phyloP scores from a whole-genome alignment of 139 green algal genomes.

The Chlorokybus atmophyticus region DNA sequence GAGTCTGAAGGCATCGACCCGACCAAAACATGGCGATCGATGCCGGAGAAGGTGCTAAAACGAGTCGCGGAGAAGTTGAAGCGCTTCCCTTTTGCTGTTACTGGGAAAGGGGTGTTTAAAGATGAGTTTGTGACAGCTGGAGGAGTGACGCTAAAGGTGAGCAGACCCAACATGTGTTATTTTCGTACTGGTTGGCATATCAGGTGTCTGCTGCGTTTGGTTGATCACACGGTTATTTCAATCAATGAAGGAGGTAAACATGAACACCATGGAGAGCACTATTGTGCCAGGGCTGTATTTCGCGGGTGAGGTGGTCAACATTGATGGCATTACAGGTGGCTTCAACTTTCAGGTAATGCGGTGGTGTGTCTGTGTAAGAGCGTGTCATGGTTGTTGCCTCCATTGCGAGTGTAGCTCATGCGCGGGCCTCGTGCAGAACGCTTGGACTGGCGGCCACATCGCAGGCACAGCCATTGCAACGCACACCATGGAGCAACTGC shows the following conservation, averaged over 20 bases:
- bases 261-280: conserved; percentile 20
- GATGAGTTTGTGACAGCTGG: conserved; percentile 31
- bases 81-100: no score
- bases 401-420: neutral
- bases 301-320: conserved; percentile 20
- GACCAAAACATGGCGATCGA: no score
- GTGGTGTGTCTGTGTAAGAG: neutral
- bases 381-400: neutral
- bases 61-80: no score
- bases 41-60: no score
- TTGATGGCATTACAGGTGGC: conserved; percentile 21
- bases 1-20: conserved; percentile 2
- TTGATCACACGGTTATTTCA: no score
- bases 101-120: conserved; percentile 25
- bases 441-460: conserved; percentile 24
- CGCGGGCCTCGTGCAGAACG: conserved; percentile 9
- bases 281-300: conserved; percentile 17
- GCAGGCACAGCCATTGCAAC: conserved; percentile 7
- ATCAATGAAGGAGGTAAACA: conserved; percentile 11
- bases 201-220: no score
- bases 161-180: no score
- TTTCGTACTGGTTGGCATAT: no score
- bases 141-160: conserved; percentile 21
- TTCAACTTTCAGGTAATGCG: conserved; percentile 24
- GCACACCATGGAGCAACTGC: neutral